phyloP scores from a whole-genome alignment of 805 yeast genomes.

The Candida bentonensis region DNA sequence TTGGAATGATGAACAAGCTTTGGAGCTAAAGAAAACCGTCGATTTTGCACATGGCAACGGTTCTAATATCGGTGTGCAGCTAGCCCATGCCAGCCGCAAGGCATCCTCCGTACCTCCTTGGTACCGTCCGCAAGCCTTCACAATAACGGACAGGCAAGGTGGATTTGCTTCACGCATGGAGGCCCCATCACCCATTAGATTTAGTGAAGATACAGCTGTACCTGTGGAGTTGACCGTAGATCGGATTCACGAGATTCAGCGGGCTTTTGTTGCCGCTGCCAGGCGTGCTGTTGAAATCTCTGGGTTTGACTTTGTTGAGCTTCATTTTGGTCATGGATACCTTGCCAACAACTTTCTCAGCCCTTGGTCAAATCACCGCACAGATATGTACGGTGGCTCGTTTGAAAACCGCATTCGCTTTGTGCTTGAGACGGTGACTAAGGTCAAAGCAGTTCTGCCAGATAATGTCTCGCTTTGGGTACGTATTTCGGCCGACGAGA shows the following conservation, averaged over 20 bases:
- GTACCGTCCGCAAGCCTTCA: constrained; percentile 7
- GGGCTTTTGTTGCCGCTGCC: constrained; percentile 38
- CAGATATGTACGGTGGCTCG: constrained; percentile 52
- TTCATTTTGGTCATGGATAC: constrained; percentile 54
- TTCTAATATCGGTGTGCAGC: constrained; percentile 35
- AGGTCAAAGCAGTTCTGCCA: constrained; percentile 29
- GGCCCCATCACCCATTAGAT: too few relatives aligned
- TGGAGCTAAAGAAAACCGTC: constrained; percentile 25
- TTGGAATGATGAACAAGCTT: constrained; percentile 36
- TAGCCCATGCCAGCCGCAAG: constrained; percentile 46
- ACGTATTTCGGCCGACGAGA: background rate
- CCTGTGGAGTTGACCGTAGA: constrained; percentile 26
- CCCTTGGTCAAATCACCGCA: constrained; percentile 32
- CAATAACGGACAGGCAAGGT: constrained; percentile 21
- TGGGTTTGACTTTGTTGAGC: constrained; percentile 51
- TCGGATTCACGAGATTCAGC: constrained; percentile 31
- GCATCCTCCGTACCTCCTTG: constrained; percentile 23
- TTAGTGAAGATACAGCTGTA: too few relatives aligned
- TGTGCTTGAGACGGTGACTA: constrained; percentile 37
- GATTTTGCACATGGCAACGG: constrained; percentile 30
- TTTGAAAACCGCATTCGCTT: constrained; percentile 42
- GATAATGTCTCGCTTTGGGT: background rate
- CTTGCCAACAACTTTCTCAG: constrained; percentile 35
- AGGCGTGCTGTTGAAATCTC: constrained; percentile 32
- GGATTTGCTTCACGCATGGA: too few relatives aligned